Percentiles rank a stretch among this genome's conserved stretches.
Conservation (phyloP, 2,329 filamentous ascomycete species). For the Colletotrichum sp. region DNA sequence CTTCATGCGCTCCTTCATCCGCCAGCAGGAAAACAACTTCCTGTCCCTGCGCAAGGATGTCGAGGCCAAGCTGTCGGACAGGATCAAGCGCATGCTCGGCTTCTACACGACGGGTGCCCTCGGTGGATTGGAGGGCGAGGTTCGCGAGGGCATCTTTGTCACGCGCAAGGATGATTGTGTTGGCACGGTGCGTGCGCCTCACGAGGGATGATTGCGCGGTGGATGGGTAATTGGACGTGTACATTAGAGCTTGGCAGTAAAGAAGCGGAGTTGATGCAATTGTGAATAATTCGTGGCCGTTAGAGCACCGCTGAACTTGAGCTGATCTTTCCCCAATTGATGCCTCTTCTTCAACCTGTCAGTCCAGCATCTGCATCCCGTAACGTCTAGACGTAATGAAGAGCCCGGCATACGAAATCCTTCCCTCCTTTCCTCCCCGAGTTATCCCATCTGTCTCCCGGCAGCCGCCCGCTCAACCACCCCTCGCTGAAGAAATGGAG, state of each 20-base stretch:
- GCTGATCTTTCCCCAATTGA: neutral
- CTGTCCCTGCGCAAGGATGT: constrained; percentile 4
- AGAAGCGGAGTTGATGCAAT: neutral
- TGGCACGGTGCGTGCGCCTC: neutral
- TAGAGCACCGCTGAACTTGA: neutral
- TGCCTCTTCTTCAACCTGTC: neutral
- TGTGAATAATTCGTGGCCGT: neutral
- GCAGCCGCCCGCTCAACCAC: neutral
- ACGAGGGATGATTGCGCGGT: neutral
- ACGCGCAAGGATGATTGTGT: neutral
- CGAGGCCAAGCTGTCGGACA: constrained; percentile 1
- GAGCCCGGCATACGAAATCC: neutral
- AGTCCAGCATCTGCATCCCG: neutral
- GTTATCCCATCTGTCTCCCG: fast-evolving
- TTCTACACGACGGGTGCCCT: constrained; percentile 4
- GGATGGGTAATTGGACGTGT: neutral
- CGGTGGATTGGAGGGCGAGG: neutral
- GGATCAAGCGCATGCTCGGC: neutral
- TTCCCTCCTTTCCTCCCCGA: neutral
- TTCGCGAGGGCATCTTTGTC: neutral
- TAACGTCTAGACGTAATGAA: neutral
- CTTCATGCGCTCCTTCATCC: constrained; percentile 6
- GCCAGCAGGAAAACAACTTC: constrained; percentile 1
- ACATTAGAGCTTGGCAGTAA: neutral
- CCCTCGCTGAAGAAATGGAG: neutral